phyloP scores from a whole-genome alignment of 2,329 filamentous ascomycete species.

The Byssochlamys sp. region DNA sequence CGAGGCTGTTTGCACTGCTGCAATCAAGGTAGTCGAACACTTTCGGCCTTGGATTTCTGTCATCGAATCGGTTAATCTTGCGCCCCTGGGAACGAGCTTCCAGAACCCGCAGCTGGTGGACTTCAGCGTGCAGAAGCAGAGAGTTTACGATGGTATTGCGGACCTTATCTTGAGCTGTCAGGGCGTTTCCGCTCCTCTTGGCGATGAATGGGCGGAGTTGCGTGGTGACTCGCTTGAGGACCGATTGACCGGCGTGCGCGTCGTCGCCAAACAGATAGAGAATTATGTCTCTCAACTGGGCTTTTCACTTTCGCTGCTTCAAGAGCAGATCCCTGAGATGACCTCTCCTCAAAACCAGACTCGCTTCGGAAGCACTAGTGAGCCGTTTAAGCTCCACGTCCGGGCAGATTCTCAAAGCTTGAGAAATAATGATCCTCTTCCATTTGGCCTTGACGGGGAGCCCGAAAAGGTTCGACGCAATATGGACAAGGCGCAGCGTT shows the following conservation, averaged over 20 bases:
- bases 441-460: conserved; percentile 29
- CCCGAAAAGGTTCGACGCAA: conserved; percentile 33
- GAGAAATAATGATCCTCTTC: conserved; percentile 24
- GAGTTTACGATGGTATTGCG: conserved; percentile 82
- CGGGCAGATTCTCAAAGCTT: conserved; percentile 31
- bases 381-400: conserved; percentile 13
- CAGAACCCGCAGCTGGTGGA: conserved; percentile 79
- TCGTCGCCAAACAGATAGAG: conserved; percentile 70
- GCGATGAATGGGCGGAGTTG: conserved; percentile 92
- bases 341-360: conserved; percentile 38
- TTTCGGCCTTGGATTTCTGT: conserved; percentile 84
- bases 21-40: conserved; percentile 70
- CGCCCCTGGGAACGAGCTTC: conserved; percentile 64
- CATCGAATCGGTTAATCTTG: conserved; percentile 84
- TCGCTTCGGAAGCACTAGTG: conserved; percentile 20
- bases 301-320: conserved; percentile 76
- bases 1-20: conserved; percentile 70
- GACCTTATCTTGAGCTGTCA: conserved; percentile 83
- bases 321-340: conserved; percentile 61
- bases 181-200: conserved; percentile 78
- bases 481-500: conserved; percentile 39
- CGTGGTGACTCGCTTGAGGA: conserved; percentile 82
- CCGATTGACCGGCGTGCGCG: conserved; percentile 68
- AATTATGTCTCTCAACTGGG: conserved; percentile 78
- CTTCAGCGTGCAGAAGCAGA: conserved; percentile 84